Conservation (phyloP, 352 stramenopile genomes). For the Globisporangium nodosum region DNA sequence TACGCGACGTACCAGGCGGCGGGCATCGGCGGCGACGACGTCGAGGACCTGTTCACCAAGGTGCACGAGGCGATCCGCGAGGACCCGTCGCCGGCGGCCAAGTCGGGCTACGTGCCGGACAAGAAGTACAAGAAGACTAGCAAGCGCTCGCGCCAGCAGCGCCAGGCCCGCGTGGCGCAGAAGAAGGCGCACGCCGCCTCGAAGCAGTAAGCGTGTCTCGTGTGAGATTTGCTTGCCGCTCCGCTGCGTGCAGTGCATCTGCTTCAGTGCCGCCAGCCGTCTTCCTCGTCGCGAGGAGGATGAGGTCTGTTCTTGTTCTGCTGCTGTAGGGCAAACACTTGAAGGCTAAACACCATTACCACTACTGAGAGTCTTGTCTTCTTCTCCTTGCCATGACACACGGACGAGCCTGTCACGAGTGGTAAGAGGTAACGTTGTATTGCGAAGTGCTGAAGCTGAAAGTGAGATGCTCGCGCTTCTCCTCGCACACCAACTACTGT, state of each 20-base stretch:
- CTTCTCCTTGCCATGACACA: too few species aligned
- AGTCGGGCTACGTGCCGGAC: conserved; percentile 90
- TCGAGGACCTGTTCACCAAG: conserved; percentile 89
- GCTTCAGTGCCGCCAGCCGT: too few species aligned
- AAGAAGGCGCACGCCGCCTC: conserved; percentile 95
- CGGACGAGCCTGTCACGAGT: too few species aligned
- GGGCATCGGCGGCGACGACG: conserved; percentile 91
- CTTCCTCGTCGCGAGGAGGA: too few species aligned
- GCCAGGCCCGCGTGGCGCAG: conserved; percentile 92
- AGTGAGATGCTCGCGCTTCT: too few species aligned
- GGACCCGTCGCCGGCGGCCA: conserved; percentile 91
- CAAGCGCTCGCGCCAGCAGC: conserved; percentile 94
- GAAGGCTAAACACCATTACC: conserved; percentile 21
- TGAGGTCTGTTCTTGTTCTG: conserved; percentile 1
- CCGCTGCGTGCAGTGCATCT: not conserved
- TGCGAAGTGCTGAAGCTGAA: too few species aligned
- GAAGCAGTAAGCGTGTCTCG: conserved; percentile 30
- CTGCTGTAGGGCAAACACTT: conserved; percentile 5
- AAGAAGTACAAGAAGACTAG: conserved; percentile 92
- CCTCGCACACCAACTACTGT: too few species aligned
- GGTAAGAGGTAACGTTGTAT: too few species aligned
- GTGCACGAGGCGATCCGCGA: conserved; percentile 97
- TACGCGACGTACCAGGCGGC: conserved; percentile 95
- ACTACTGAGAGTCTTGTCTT: not conserved
- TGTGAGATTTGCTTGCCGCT: not conserved